These are phyloP conservation scores for Fusarium nisikadoi DNA, from an alignment of 2,329 filamentous ascomycete genomes.

Conservation along the genomic window DNA sequence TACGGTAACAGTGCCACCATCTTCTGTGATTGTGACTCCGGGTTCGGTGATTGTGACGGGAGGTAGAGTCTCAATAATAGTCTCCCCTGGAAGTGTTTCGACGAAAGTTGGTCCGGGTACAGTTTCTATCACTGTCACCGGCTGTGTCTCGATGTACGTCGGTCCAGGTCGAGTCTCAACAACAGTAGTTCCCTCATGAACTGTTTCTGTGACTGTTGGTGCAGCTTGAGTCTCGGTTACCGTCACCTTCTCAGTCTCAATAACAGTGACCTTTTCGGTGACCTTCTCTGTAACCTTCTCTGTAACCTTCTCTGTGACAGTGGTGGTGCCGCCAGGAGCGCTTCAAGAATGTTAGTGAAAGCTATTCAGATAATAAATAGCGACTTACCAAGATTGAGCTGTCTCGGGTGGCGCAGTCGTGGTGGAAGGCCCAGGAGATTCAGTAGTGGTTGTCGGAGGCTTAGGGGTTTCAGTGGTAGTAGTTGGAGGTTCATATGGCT, in stretches of 20 bases:
- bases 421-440: neutral
- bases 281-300: neutral
- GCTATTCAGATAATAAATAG: neutral
- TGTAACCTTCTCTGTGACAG: constrained; percentile 1
- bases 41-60: constrained; percentile 19
- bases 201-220: constrained; percentile 4
- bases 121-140: constrained; percentile 9
- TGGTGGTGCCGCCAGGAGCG: neutral
- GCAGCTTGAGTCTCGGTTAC: constrained; percentile 3
- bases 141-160: constrained; percentile 5
- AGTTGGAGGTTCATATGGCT: neutral
- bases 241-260: neutral
- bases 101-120: constrained; percentile 2
- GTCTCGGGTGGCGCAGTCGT: constrained; percentile 1
- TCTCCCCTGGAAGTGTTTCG: constrained; percentile 8
- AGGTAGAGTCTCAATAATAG: constrained; percentile 2
- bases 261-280: constrained; percentile 6
- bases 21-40: constrained; percentile 20
- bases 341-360: constrained; percentile 5
- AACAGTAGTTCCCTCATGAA: constrained; percentile 8
- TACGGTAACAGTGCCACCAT: constrained; percentile 7
- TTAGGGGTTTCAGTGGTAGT: neutral
- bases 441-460: constrained; percentile 2
- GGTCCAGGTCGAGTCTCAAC: constrained; percentile 2
- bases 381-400: constrained; percentile 19